Evolutionary conservation across 2,329 filamentous ascomycete species (phyloP).

Genomic region (Pestalotiopsis sp.): DNA sequence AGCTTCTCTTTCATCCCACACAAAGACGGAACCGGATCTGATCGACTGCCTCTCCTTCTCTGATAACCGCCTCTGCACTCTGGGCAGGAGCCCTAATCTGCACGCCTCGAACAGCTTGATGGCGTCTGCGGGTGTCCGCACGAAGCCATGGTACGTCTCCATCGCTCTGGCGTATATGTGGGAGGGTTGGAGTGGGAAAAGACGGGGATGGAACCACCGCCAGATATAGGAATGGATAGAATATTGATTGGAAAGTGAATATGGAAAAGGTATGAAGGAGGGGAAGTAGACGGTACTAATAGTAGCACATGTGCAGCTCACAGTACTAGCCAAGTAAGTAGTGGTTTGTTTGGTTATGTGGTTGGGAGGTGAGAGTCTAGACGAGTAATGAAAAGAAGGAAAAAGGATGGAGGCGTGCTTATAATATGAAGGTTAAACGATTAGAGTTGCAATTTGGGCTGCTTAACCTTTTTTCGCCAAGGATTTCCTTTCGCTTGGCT

Average conservation of each 20-base stretch:
- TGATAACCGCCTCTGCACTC: conserved; percentile 89
- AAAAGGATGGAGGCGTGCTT: conserved; percentile 6
- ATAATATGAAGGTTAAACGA: conserved; percentile 10
- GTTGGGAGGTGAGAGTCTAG: conserved; percentile 13
- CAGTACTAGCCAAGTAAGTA: background rate
- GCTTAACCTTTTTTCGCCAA: conserved; percentile 13
- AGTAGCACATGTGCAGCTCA: too few species aligned
- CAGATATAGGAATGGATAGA: background rate
- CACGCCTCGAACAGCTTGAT: conserved; percentile 99
- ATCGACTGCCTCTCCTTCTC: conserved; percentile 98
- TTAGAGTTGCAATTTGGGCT: conserved; percentile 14
- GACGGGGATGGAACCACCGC: background rate
- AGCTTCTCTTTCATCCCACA: conserved; percentile 99
- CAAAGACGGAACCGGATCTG: conserved; percentile 94
- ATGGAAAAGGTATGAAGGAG: too few species aligned
- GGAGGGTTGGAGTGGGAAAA: conserved; percentile 12
- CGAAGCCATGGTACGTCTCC: conserved; percentile 96
- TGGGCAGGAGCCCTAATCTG: conserved; percentile 81
- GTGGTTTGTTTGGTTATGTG: conserved; percentile 11
- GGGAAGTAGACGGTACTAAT: too few species aligned
- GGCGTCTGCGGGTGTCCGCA: conserved; percentile 93
- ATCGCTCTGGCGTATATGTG: conserved; percentile 50
- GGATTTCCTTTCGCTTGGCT: conserved; percentile 21
- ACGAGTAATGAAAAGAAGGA: background rate
- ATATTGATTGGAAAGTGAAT: too few species aligned